These are phyloP conservation scores for Pythium rishiriense DNA, from an alignment of 352 stramenopile genomes.

Conservation along the genomic window DNA sequence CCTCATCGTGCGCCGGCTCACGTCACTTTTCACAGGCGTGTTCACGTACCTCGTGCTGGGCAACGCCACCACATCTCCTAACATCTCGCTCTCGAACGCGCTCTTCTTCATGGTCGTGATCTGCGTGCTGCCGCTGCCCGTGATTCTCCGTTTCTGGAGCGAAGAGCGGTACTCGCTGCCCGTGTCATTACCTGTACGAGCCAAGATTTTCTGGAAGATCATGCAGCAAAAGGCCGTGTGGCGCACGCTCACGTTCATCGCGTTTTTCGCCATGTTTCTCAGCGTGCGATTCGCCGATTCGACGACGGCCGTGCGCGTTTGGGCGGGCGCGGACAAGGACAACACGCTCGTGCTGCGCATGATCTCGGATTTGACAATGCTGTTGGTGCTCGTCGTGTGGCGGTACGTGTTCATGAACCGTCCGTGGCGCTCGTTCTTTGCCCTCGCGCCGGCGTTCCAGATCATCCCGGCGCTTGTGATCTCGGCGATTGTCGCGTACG, in stretches of 20 bases:
- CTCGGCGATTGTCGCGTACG: slow-evolving; percentile 7
- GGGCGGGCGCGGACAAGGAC: slow-evolving; percentile 29
- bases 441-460: slow-evolving; percentile 31
- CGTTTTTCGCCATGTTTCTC: slow-evolving; percentile 39
- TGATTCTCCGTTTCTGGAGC: slow-evolving; percentile 37
- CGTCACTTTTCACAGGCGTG: slow-evolving; percentile 18
- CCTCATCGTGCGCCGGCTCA: slow-evolving; percentile 36
- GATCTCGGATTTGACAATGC: slow-evolving; percentile 30
- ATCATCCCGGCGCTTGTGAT: slow-evolving; percentile 30
- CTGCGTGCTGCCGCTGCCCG: slow-evolving; percentile 29
- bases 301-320: slow-evolving; percentile 18
- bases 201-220: slow-evolving; percentile 47
- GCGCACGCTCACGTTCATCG: slow-evolving; percentile 44
- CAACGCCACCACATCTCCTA: neutral
- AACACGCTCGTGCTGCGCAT: slow-evolving; percentile 33
- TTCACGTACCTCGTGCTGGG: slow-evolving; percentile 27
- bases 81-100: slow-evolving; percentile 28
- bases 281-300: slow-evolving; percentile 32
- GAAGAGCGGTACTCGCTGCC: slow-evolving; percentile 37
- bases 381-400: slow-evolving; percentile 35
- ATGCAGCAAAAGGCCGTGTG: slow-evolving; percentile 51
- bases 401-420: slow-evolving; percentile 41
- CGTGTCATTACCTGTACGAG: slow-evolving; percentile 34
- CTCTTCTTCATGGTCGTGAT: slow-evolving; percentile 36
- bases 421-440: slow-evolving; percentile 35